Percentiles rank a stretch among this genome's conserved stretches.
Evolutionary conservation across 2,329 filamentous ascomycete genomes (phyloP).

Genomic region (Colletotrichum karsti): DNA sequence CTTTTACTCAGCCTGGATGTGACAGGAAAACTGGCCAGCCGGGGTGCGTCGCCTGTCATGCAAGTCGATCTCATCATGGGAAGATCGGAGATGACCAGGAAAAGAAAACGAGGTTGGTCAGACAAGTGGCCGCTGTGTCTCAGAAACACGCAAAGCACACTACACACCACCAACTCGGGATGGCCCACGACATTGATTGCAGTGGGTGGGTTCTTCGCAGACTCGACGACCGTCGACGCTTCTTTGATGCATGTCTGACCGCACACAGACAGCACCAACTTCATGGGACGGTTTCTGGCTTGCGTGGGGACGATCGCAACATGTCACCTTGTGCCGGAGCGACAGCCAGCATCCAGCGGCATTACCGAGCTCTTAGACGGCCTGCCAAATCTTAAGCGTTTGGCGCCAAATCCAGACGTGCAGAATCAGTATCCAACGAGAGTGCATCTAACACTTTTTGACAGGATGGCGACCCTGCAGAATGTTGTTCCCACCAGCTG

Average conservation of each 20-base stretch:
- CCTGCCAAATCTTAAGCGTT: constrained; percentile 11
- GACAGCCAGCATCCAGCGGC: neutral
- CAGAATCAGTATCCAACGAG: neutral
- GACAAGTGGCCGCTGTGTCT: neutral
- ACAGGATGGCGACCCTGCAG: constrained; percentile 13
- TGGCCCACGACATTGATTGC: neutral
- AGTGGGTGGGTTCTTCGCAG: neutral
- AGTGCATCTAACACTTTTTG: neutral
- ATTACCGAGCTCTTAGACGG: constrained; percentile 8
- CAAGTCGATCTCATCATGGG: constrained; percentile 4
- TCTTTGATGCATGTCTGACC: neutral
- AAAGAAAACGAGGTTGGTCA: neutral
- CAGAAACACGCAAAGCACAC: neutral
- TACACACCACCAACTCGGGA: neutral
- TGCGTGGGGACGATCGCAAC: constrained; percentile 9
- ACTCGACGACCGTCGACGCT: neutral
- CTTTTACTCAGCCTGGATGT: neutral
- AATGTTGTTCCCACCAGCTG: neutral
- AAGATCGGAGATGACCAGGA: constrained; percentile 10
- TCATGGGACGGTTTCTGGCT: constrained; percentile 10
- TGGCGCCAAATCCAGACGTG: constrained; percentile 11
- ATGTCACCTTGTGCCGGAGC: constrained; percentile 5
- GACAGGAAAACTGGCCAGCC: neutral
- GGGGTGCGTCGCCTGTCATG: neutral
- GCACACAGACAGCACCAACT: constrained; percentile 11